Evolutionary conservation across 1,284 basidiomycete genomes (phyloP).

Genomic region (Macrocystidia cucumis): DNA sequence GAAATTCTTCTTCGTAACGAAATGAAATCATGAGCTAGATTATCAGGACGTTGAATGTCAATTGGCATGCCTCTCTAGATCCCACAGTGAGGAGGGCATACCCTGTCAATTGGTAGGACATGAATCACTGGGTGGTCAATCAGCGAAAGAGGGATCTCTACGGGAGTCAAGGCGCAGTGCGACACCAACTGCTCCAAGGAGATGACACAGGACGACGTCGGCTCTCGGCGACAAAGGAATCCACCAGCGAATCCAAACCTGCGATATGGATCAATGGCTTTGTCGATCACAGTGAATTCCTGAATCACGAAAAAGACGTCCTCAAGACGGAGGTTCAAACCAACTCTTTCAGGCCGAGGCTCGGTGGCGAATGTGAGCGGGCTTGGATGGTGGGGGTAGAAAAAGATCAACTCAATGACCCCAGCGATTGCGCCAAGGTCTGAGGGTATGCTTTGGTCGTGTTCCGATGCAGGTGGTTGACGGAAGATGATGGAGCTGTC

Average conservation of each 20-base stretch:
- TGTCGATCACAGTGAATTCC: background rate
- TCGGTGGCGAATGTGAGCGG: background rate
- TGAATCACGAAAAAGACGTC: background rate
- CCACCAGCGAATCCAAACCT: slow-evolving; percentile 10
- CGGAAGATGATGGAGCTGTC: slow-evolving; percentile 14
- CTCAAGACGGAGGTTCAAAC: too few species aligned
- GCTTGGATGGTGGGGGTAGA: slow-evolving; percentile 1
- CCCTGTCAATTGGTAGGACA: slow-evolving; percentile 1
- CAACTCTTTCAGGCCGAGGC: too few species aligned
- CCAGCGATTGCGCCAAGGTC: slow-evolving; percentile 4
- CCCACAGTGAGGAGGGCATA: too few species aligned
- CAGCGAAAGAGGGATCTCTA: too few species aligned
- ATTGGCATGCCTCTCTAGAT: too few species aligned
- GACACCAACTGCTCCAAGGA: slow-evolving; percentile 9
- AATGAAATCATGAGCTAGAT: too few species aligned
- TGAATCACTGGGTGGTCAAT: background rate
- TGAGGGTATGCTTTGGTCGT: too few species aligned
- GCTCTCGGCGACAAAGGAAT: slow-evolving; percentile 7
- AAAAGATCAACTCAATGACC: background rate
- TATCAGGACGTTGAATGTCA: too few species aligned
- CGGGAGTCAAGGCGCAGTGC: slow-evolving; percentile 12
- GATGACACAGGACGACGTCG: slow-evolving; percentile 8
- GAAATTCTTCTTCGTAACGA: too few species aligned
- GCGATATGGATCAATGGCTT: slow-evolving; percentile 9
- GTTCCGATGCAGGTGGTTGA: background rate